Base-by-base conservation (phyloP, 2,329 filamentous ascomycete species). In the Pseudocercospora vitis region DNA sequence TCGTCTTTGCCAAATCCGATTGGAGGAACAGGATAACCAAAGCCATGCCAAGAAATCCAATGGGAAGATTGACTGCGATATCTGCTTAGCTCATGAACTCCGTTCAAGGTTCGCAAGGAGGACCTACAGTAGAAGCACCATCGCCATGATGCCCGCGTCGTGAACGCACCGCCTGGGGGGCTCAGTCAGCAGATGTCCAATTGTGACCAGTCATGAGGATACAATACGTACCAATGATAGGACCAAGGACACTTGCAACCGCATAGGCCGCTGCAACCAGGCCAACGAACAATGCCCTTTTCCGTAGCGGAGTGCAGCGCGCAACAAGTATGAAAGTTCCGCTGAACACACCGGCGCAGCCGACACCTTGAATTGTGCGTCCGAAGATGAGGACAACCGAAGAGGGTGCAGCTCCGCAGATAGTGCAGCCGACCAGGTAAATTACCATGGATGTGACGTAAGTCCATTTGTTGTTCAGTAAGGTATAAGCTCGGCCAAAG, bases 121-220 rank as follows among this genome's bases (percentile, higher is more conserved):
- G 16, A 64, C 80, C 37, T n/a, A 28, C 79, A 78, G 70, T 77
- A 82, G 57, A 79, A 72, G 47, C 65, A 58, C 45, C 79, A 81
- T 53, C 79, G 68, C 79, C 79, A 82, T 6, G 68, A 72, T 0
- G 73, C 69, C 5, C 72, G 57, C 32, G 70, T 68, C 0, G 75
- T 73, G 57, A 81, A 79, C 1, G 73, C 71, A 24, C 79, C 79
- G 2, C 79, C 79, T 81, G n/a, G n/a, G n/a, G n/a, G n/a, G n/a
- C n/a, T n/a, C n/a, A n/a, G n/a, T n/a, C n/a, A n/a, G n/a, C n/a
- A n/a, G n/a, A n/a, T n/a, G n/a, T n/a, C n/a, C n/a, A n/a, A n/a
- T n/a, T n/a, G n/a, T n/a, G n/a, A n/a, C n/a, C n/a, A n/a, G n/a
- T n/a, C n/a, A n/a, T n/a, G n/a, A n/a, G n/a, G n/a, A n/a, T n/a